Percentiles rank a stretch among this genome's conserved stretches.
Evolutionary conservation across 2,329 filamentous ascomycete species (phyloP).

Genomic region (Trichoderma sp.): DNA sequence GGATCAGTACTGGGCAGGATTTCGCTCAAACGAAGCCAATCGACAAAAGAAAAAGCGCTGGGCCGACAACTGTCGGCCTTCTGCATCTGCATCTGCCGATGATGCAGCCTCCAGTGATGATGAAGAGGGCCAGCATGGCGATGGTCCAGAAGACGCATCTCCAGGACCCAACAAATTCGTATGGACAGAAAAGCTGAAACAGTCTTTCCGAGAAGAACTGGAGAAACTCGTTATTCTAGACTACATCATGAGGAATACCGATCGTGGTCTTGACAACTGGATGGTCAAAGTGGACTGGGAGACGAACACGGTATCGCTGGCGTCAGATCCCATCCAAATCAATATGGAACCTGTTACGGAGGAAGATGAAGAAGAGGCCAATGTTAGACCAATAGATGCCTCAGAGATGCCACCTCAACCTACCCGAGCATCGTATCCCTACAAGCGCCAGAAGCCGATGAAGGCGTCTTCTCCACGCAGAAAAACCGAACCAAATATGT

Average conservation of each 20-base stretch:
- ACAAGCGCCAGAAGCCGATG: constrained; percentile 83
- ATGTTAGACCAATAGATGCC: constrained; percentile 61
- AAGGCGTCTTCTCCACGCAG: constrained; percentile 60
- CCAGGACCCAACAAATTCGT: constrained; percentile 58
- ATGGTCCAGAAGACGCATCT: constrained; percentile 40
- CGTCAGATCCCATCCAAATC: constrained; percentile 75
- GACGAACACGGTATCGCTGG: constrained; percentile 78
- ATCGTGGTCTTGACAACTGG: constrained; percentile 96
- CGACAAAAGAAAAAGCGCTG: constrained; percentile 71
- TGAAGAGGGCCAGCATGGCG: constrained; percentile 55
- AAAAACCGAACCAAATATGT: constrained; percentile 60
- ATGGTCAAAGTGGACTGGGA: constrained; percentile 97
- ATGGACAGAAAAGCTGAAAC: constrained; percentile 87
- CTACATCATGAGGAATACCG: constrained; percentile 99
- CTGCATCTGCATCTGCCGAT: constrained; percentile 50
- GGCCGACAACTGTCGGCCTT: constrained; percentile 79
- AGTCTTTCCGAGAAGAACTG: constrained; percentile 90
- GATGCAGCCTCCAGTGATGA: constrained; percentile 67
- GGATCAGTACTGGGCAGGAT: constrained; percentile 75
- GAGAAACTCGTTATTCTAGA: constrained; percentile 97
- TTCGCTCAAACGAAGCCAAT: constrained; percentile 67
- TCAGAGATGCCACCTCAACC: constrained; percentile 44
- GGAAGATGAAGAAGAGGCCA: constrained; percentile 41
- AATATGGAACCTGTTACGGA: constrained; percentile 55
- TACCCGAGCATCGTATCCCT: constrained; percentile 60